Evolutionary conservation across 768 basidiomycete genomes (phyloP).

Genomic region (Lentinus brumalis): DNA sequence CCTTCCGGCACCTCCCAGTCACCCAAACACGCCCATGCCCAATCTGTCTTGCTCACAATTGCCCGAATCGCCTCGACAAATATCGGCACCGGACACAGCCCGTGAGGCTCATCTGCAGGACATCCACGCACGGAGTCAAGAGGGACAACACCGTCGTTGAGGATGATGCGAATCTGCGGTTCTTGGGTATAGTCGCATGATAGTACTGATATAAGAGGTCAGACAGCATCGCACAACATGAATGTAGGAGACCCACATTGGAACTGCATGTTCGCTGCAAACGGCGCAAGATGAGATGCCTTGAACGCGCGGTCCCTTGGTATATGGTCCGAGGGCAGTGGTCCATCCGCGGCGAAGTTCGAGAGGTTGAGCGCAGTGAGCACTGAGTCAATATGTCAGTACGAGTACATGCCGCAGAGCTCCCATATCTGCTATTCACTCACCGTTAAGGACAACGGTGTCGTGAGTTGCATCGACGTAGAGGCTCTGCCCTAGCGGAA

Average conservation of each 20-base stretch:
- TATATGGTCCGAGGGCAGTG: constrained; percentile 41
- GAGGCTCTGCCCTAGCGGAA: constrained; percentile 39
- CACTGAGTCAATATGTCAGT: constrained; percentile 21
- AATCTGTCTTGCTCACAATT: constrained; percentile 67
- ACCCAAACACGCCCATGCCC: constrained; percentile 71
- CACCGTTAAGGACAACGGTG: constrained; percentile 41
- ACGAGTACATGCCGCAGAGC: too few relatives aligned
- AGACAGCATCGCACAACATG: neutral
- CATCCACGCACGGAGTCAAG: constrained; percentile 50
- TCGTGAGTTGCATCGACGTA: constrained; percentile 51
- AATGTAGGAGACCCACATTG: constrained; percentile 55
- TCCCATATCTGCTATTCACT: neutral
- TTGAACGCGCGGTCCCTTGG: constrained; percentile 38
- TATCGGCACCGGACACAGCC: constrained; percentile 70
- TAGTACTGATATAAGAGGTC: constrained; percentile 29
- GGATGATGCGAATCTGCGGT: constrained; percentile 40
- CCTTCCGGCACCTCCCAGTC: constrained; percentile 73
- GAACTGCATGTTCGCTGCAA: constrained; percentile 60
- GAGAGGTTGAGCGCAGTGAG: constrained; percentile 48
- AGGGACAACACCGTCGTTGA: constrained; percentile 52
- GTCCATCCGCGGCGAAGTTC: constrained; percentile 39
- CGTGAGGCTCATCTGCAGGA: constrained; percentile 58
- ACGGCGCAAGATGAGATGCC: constrained; percentile 52
- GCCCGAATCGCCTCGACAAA: constrained; percentile 71
- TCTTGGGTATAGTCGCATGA: constrained; percentile 24